Conservation (phyloP, 2,329 filamentous ascomycete species). For the Hawksworthiomyces lignivorus region DNA sequence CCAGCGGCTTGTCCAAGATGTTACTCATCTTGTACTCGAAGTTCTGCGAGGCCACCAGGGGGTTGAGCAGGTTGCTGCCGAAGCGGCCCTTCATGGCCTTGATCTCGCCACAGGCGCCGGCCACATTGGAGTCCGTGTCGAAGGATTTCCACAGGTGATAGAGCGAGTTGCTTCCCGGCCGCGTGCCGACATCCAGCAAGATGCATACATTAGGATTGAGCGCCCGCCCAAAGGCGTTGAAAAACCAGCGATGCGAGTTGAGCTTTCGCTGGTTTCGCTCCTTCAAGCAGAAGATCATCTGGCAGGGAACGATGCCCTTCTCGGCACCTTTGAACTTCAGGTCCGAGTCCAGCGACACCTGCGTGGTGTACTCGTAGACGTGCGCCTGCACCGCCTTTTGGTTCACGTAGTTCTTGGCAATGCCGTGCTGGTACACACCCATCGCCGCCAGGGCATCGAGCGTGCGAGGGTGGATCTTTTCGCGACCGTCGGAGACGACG, state of each 20-base stretch:
- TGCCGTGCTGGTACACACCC: slow-evolving; percentile 96
- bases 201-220: slow-evolving; percentile 96
- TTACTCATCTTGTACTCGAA: slow-evolving; percentile 99
- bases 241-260: slow-evolving; percentile 98
- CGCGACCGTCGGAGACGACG: slow-evolving; percentile 88
- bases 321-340: slow-evolving; percentile 98
- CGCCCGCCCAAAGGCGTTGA: slow-evolving; percentile 91
- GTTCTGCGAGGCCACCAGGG: slow-evolving; percentile 91
- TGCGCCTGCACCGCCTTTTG: slow-evolving; percentile 91
- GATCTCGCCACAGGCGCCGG: slow-evolving; percentile 95
- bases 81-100: slow-evolving; percentile 88
- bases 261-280: slow-evolving; percentile 97
- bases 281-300: slow-evolving; percentile 98
- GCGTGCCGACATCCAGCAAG: slow-evolving; percentile 90
- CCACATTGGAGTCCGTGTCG: slow-evolving; percentile 94
- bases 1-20: slow-evolving; percentile 93
- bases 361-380: slow-evolving; percentile 98
- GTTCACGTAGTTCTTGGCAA: slow-evolving; percentile 98
- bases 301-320: slow-evolving; percentile 95
- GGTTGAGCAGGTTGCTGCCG: slow-evolving; percentile 85
- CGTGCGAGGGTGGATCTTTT: slow-evolving; percentile 83
- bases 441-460: slow-evolving; percentile 92
- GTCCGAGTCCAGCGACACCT: slow-evolving; percentile 90
- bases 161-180: slow-evolving; percentile 79
- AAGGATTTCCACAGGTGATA: slow-evolving; percentile 99